Percentiles rank a stretch among this genome's conserved stretches.
phyloP scores from a whole-genome alignment of 306 rosid genomes.

The Corylus americana region DNA sequence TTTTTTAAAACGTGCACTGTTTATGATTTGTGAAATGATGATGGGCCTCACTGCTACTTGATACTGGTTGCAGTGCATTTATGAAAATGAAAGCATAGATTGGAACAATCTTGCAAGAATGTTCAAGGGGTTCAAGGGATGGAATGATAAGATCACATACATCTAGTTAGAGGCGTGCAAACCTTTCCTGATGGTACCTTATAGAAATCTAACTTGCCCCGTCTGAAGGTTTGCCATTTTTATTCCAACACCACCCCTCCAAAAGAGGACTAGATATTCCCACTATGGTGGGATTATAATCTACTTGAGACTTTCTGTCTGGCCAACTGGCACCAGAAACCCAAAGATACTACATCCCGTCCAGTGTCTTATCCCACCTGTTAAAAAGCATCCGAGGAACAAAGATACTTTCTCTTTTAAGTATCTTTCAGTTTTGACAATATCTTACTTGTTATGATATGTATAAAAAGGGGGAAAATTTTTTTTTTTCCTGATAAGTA shows the following conservation, averaged over 20 bases:
- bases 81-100: neutral
- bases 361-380: neutral
- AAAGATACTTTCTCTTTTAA: neutral
- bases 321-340: neutral
- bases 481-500: neutral
- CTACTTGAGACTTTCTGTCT: neutral
- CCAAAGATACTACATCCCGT: neutral
- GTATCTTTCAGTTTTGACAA: neutral
- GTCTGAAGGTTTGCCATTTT: neutral
- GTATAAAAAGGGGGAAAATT: neutral
- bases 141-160: neutral
- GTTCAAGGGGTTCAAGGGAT: neutral
- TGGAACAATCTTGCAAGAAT: neutral
- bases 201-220: neutral
- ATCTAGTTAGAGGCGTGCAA: neutral
- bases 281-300: neutral
- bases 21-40: neutral
- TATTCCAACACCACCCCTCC: neutral
- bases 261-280: neutral
- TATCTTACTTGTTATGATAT: neutral
- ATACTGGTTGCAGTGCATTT: neutral
- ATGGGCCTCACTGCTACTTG: conserved; percentile 4
- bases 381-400: neutral
- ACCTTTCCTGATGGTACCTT: neutral
- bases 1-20: neutral